Evolutionary conservation across 805 yeast genomes (phyloP), one percentile per base, ranked within the genome.

Genomic region (Pichia insulana): DNA sequence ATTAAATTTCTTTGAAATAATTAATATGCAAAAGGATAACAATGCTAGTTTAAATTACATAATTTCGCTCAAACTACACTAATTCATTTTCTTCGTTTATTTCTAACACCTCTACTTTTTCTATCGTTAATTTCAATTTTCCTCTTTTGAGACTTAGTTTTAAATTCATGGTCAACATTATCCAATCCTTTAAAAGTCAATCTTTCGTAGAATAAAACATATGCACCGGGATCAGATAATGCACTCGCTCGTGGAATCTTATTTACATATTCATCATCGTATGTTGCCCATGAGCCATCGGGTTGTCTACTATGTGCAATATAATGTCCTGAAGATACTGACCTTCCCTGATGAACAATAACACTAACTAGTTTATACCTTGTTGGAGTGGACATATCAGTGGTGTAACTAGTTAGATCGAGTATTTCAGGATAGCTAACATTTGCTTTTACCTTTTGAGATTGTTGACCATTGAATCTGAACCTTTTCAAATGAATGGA

Each of bases 291-390:
- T 2, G 82, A 64, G 2, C 88, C 90, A 62, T 85, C 92, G 1
- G 97, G 95, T 62, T 89, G 96, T 48, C 83, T 75, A 57, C 96
- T 85, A 57, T 85, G 87, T 1, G 95, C 84, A 45, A 88, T 76
- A 56, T 92, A 92, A 62, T 92, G 98, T 3, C 98, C 98, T 3
- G 92, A 80, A 36, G 88, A 79, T 12, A 89, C 80, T 2, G 96
- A 83, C 49, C 97, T 71, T 33, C 98, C 98, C 54, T 86, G 96
- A 57, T 92, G 98, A 4, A 88, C 90, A 46, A 90, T 84, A 15
- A 90, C 96, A 18, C 89, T 78, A 15, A 77, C 70, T 50, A 92
- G 70, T 57, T 80, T 82, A 63, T 92, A 92, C 30, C 67, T 64
- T 5, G 74, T 72, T 2, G 80, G 77, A 10, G 65, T 65, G 16